Percentiles rank a stretch among this genome's conserved stretches.
phyloP scores from a whole-genome alignment of 2,329 filamentous ascomycete species.

The Exophiala xenobiotica region DNA sequence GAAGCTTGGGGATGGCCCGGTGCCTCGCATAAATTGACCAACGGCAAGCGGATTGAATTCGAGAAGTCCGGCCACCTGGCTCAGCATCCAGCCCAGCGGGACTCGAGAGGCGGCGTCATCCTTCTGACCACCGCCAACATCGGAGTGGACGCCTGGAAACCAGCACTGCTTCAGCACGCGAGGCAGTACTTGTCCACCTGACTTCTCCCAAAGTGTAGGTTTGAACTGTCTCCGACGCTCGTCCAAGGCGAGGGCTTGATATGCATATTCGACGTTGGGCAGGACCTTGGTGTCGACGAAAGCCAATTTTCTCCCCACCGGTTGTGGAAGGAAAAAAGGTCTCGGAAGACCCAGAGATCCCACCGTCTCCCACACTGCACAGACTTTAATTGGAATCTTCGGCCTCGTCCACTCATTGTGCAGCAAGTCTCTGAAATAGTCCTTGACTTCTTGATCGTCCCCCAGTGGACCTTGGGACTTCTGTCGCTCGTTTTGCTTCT shows the following conservation, averaged over 20 bases:
- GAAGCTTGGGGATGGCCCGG: background rate
- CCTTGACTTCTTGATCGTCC: constrained; percentile 3
- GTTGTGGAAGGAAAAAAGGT: constrained; percentile 14
- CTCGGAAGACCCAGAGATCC: constrained; percentile 32
- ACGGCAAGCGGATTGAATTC: constrained; percentile 9
- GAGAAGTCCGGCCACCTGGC: constrained; percentile 34
- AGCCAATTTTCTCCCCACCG: constrained; percentile 24
- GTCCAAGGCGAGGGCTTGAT: constrained; percentile 41
- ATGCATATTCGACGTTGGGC: constrained; percentile 39
- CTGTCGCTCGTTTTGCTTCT: constrained; percentile 8
- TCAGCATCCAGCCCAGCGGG: constrained; percentile 52
- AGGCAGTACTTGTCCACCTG: constrained; percentile 29
- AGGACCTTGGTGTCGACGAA: constrained; percentile 31
- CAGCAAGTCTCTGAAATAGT: constrained; percentile 1
- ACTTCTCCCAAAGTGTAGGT: constrained; percentile 54
- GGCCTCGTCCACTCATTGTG: constrained; percentile 6
- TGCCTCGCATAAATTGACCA: constrained; percentile 7
- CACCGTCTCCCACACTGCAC: constrained; percentile 34
- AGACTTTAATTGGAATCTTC: constrained; percentile 25
- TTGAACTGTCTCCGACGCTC: constrained; percentile 46
- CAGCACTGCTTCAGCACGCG: constrained; percentile 51
- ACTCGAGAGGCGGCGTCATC: constrained; percentile 49
- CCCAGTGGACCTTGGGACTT: constrained; percentile 1
- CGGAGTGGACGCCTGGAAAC: constrained; percentile 56
- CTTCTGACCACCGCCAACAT: constrained; percentile 48